Percentiles rank a stretch among this genome's conserved stretches.
Evolutionary conservation across 805 yeast genomes (phyloP).

Genomic region (Metschnikowia koreensis): DNA sequence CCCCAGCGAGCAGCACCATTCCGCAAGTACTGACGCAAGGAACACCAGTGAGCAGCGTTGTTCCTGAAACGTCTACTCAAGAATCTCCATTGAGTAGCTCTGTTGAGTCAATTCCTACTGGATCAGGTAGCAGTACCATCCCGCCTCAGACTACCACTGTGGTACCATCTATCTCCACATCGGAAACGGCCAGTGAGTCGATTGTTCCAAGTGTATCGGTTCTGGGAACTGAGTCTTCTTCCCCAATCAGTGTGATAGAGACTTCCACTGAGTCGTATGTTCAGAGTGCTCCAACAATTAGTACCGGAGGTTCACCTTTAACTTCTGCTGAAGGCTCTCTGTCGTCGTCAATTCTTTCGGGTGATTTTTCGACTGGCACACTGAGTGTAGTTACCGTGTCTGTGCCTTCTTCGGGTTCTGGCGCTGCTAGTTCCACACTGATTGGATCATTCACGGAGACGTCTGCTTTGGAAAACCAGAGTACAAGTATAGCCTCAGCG

Average conservation of each 20-base stretch:
- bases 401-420: background rate
- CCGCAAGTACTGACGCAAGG: background rate
- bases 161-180: background rate
- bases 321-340: background rate
- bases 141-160: background rate
- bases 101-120: too few species aligned
- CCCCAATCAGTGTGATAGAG: background rate
- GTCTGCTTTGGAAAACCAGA: background rate
- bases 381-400: background rate
- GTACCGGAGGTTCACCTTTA: background rate
- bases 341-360: background rate
- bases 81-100: background rate
- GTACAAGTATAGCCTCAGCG: background rate
- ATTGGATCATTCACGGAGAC: background rate
- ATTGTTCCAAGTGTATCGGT: background rate
- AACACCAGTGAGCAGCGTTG: background rate
- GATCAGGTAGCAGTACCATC: background rate
- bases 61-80: background rate
- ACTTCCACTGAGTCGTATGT: background rate
- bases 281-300: background rate
- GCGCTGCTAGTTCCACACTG: background rate
- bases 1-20: background rate
- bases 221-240: background rate
- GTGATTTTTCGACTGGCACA: background rate
- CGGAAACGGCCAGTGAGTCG: background rate